Percentiles rank a stretch among this genome's conserved stretches.
Conservation (phyloP, 768 basidiomycete species). For the Boletus rex-veris region DNA sequence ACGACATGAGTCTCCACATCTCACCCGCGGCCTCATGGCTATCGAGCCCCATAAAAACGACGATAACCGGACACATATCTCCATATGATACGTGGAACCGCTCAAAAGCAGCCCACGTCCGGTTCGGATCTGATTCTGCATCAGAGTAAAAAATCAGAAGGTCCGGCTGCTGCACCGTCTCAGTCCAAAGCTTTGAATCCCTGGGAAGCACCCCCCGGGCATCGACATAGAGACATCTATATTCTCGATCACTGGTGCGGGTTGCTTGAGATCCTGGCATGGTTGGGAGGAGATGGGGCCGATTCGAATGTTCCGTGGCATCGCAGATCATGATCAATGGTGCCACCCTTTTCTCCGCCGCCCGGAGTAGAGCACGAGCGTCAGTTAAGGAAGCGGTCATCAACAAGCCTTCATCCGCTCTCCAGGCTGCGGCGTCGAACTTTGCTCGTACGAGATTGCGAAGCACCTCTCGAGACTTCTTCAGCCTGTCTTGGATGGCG, state of each 20-base stretch:
- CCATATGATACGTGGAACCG: conserved; percentile 15
- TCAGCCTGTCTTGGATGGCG: conserved; percentile 19
- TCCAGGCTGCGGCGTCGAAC: conserved; percentile 20
- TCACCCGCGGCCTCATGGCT: conserved; percentile 9
- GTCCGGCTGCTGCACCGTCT: conserved; percentile 13
- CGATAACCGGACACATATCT: conserved; percentile 18
- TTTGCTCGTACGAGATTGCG: conserved; percentile 16
- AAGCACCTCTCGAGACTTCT: conserved; percentile 20
- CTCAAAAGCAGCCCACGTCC: conserved; percentile 15
- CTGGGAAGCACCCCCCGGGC: background rate
- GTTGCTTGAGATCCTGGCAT: background rate
- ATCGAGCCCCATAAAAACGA: conserved; percentile 22
- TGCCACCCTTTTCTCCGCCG: conserved; percentile 7
- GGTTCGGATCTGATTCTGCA: conserved; percentile 5
- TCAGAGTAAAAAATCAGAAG: conserved; percentile 23
- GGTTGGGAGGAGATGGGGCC: conserved; percentile 1
- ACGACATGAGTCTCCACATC: conserved; percentile 17
- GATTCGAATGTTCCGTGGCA: conserved; percentile 3
- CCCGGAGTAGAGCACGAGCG: conserved; percentile 13
- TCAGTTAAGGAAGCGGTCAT: conserved; percentile 21
- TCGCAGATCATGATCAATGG: conserved; percentile 19
- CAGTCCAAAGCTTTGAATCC: background rate
- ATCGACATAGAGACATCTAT: conserved; percentile 13
- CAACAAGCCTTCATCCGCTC: conserved; percentile 14
- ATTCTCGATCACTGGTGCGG: conserved; percentile 6